These are phyloP conservation scores for Prunus fruticosa DNA, from an alignment of 306 rosid species.

Conservation along the genomic window DNA sequence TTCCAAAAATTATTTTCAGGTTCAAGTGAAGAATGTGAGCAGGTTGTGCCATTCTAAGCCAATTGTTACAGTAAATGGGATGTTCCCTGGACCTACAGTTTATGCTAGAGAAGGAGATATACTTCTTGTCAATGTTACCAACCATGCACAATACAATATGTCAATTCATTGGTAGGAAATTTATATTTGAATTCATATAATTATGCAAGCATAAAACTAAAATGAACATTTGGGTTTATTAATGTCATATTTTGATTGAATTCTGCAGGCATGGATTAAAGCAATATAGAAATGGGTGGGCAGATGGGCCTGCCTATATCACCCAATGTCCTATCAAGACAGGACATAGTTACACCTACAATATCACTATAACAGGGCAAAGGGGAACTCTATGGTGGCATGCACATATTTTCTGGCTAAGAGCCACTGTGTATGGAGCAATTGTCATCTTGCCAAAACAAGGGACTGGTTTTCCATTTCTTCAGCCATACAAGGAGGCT, in stretches of 20 bases:
- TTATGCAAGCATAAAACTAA: conserved; percentile 7
- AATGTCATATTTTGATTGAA: too few species aligned
- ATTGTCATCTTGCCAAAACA: conserved; percentile 29
- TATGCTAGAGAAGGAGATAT: conserved; percentile 10
- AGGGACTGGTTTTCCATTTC: conserved; percentile 27
- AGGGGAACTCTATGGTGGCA: conserved; percentile 44
- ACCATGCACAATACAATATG: too few species aligned
- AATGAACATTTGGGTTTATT: too few species aligned
- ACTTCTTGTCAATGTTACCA: too few species aligned
- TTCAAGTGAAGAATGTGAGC: conserved; percentile 36
- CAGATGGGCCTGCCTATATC: conserved; percentile 38
- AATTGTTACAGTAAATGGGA: conserved; percentile 34
- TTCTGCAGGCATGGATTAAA: conserved; percentile 31
- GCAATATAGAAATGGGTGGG: conserved; percentile 42
- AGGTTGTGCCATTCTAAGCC: conserved; percentile 38
- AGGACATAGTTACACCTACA: conserved; percentile 25
- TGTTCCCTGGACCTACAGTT: conserved; percentile 38
- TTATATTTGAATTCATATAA: too few species aligned
- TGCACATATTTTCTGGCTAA: conserved; percentile 39
- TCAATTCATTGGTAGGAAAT: too few species aligned
- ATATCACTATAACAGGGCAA: conserved; percentile 33
- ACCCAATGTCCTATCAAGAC: conserved; percentile 41
- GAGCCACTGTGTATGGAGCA: conserved; percentile 40
- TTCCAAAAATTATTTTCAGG: conserved; percentile 1
- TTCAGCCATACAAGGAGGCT: conserved; percentile 27